Evolutionary conservation across 495 filamentous ascomycete species (phyloP).

Genomic region (Apiosordaria backusii): DNA sequence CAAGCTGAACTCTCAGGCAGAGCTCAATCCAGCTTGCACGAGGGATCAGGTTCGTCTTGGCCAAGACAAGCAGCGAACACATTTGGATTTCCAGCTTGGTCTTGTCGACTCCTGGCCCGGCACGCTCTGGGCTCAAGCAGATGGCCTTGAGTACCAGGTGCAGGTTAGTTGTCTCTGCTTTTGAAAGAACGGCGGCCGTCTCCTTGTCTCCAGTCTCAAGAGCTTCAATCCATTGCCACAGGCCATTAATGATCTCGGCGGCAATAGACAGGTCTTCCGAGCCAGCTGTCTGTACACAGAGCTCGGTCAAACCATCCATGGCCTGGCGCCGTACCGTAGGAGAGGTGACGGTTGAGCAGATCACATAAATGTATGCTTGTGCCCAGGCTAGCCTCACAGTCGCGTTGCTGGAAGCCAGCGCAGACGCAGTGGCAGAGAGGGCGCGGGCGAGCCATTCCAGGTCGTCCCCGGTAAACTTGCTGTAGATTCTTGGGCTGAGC

Average conservation of each 20-base stretch:
- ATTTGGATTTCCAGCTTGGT: conserved; percentile 58
- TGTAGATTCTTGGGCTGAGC: conserved; percentile 76
- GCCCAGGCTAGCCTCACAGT: conserved; percentile 61
- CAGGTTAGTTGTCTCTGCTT: conserved; percentile 57
- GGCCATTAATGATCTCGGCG: conserved; percentile 58
- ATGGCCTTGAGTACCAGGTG: conserved; percentile 68
- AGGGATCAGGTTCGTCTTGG: conserved; percentile 72
- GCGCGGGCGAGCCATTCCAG: conserved; percentile 70
- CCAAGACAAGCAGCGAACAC: conserved; percentile 71
- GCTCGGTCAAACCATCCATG: conserved; percentile 50
- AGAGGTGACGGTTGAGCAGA: conserved; percentile 57
- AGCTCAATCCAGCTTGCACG: conserved; percentile 80
- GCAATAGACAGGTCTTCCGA: conserved; percentile 38
- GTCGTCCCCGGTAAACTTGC: conserved; percentile 74
- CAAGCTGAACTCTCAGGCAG: conserved; percentile 71
- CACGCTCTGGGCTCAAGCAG: conserved; percentile 49
- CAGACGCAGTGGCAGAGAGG: conserved; percentile 57
- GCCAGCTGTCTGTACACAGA: conserved; percentile 54
- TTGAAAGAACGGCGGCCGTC: conserved; percentile 64
- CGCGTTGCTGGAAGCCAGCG: conserved; percentile 28
- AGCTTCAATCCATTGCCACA: conserved; percentile 79
- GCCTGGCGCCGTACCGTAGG: conserved; percentile 58
- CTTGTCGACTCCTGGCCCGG: conserved; percentile 36
- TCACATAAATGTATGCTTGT: conserved; percentile 74
- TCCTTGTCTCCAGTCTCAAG: conserved; percentile 70